Evolutionary conservation across 768 basidiomycete species (phyloP).

Genomic region (Gloeostereum incarnatum): DNA sequence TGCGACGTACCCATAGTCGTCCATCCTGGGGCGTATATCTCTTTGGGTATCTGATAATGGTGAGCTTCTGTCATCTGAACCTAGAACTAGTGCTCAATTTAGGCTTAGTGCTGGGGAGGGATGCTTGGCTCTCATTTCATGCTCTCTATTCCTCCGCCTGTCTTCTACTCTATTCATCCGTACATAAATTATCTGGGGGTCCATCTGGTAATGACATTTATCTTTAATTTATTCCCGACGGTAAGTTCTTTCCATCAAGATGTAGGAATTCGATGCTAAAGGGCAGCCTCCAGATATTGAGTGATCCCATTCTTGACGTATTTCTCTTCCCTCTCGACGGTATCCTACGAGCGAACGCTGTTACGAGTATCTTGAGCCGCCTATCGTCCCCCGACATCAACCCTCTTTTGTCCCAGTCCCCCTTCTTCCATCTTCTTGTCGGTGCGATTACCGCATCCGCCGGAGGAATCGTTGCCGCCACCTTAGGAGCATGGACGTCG

Average conservation of each 20-base stretch:
- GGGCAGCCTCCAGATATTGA: constrained; percentile 15
- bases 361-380: constrained; percentile 25
- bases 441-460: constrained; percentile 38
- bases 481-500: constrained; percentile 31
- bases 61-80: constrained; percentile 9
- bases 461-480: constrained; percentile 34
- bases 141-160: constrained; percentile 34
- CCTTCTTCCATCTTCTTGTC: constrained; percentile 35
- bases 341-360: constrained; percentile 32
- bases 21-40: constrained; percentile 35
- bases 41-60: constrained; percentile 37
- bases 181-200: constrained; percentile 39
- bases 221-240: constrained; percentile 28
- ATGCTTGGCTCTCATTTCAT: constrained; percentile 31
- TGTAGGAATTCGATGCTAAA: not conserved
- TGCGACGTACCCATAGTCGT: constrained; percentile 13
- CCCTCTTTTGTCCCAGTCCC: constrained; percentile 25
- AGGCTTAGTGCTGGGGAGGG: constrained; percentile 38
- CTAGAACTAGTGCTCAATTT: not conserved
- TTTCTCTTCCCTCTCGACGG: constrained; percentile 42
- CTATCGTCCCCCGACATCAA: constrained; percentile 21
- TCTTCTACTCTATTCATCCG: constrained; percentile 33
- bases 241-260: constrained; percentile 15
- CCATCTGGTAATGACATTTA: constrained; percentile 31
- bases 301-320: constrained; percentile 28